A percentile compares a stretch with the other conserved stretches of the same genome.
Conservation (phyloP, 768 basidiomycete species). For the Naganishia vishniacii region DNA sequence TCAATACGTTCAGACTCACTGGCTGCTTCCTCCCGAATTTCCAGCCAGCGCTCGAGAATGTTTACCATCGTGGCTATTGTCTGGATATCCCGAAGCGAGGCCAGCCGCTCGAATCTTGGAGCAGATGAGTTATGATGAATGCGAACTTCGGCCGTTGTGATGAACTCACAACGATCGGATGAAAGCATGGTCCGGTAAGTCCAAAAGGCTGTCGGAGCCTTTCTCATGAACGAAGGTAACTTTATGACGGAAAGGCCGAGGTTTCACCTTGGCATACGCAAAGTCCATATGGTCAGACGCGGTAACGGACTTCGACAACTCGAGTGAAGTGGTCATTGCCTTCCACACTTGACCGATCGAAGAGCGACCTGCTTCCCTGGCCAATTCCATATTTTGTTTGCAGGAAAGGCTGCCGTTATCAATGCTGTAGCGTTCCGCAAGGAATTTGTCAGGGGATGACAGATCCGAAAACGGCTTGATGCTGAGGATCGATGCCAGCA, state of each 20-base stretch:
- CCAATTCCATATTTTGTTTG: background rate
- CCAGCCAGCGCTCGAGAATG: constrained; percentile 1
- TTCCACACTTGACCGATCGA: constrained; percentile 19
- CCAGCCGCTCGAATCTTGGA: constrained; percentile 6
- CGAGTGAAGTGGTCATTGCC: background rate
- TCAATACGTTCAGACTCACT: background rate
- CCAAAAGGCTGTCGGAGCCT: background rate
- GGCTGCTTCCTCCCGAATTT: background rate
- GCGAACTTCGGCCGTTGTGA: too few relatives aligned
- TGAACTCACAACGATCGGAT: constrained; percentile 2
- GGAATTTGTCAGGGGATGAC: constrained; percentile 1
- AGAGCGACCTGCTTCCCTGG: background rate
- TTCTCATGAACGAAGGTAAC: background rate
- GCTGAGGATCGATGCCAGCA: constrained; percentile 5
- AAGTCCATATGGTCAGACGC: background rate
- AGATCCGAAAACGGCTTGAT: background rate
- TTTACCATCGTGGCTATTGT: constrained; percentile 7
- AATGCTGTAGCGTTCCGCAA: constrained; percentile 16
- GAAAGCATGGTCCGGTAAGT: constrained; percentile 7
- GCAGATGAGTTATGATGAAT: too few relatives aligned
- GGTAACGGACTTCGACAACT: background rate
- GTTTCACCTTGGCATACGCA: background rate
- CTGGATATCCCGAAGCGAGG: constrained; percentile 14
- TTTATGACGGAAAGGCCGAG: constrained; percentile 4
- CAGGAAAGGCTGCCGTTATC: background rate